Conservation (phyloP, 805 yeast genomes). For the Phaffomyces antillensis region DNA sequence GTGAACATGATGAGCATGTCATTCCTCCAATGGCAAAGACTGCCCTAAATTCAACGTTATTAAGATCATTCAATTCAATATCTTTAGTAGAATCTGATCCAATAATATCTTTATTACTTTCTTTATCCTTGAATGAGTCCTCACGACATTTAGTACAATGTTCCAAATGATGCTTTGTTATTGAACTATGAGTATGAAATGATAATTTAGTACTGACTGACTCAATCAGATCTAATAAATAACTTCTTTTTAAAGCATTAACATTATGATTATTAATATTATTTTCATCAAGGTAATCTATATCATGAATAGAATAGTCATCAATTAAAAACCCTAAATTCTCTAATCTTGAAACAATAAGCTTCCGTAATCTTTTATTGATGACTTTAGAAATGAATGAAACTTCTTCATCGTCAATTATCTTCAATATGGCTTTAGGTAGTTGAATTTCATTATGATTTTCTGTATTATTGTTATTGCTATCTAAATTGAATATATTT, state of each 20-base stretch:
- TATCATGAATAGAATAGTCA: constrained; percentile 22
- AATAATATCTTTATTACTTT: constrained; percentile 14
- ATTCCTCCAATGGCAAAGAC: constrained; percentile 54
- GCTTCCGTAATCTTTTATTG: constrained; percentile 4
- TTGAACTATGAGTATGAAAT: not conserved
- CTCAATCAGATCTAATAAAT: constrained; percentile 16
- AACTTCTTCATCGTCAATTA: constrained; percentile 12
- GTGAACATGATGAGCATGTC: constrained; percentile 61
- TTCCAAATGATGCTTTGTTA: constrained; percentile 27
- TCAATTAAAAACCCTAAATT: constrained; percentile 16
- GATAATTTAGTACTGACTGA: constrained; percentile 8
- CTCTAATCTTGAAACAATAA: constrained; percentile 5
- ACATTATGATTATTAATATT: constrained; percentile 22
- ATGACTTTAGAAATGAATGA: constrained; percentile 5
- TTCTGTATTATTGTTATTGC: too few species aligned
- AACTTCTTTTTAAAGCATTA: constrained; percentile 6
- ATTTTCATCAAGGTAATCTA: constrained; percentile 11
- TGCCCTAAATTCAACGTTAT: constrained; percentile 34
- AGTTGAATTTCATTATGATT: not conserved
- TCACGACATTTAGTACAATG: constrained; percentile 35
- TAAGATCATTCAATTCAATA: not conserved
- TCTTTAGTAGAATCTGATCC: not conserved
- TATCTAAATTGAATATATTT: constrained; percentile 5
- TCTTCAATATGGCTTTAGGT: constrained; percentile 9
- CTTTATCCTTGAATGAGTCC: constrained; percentile 17